phyloP scores from a whole-genome alignment of 192 early-diverging fungal genomes.

The Rhizoclosmatium globosum region DNA sequence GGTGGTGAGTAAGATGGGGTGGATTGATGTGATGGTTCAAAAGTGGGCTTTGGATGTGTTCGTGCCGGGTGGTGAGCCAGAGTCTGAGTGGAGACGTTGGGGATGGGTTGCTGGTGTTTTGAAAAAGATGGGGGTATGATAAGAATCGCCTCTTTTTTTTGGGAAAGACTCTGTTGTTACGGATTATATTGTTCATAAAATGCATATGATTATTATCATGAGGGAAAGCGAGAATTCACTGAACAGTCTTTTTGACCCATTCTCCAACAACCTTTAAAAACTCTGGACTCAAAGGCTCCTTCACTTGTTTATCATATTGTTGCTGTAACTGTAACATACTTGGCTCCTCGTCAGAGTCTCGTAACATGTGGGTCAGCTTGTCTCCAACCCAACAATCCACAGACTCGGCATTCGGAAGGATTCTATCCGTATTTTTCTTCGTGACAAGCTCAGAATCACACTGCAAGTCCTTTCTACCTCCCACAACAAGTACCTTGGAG shows the following conservation, averaged over 20 bases:
- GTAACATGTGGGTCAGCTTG: slow-evolving; percentile 1
- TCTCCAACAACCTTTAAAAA: neutral
- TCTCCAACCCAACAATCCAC: neutral
- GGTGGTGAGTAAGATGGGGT: slow-evolving; percentile 26
- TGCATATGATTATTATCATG: no score
- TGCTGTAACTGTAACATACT: neutral
- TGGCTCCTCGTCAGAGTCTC: neutral
- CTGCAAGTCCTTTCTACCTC: slow-evolving; percentile 11
- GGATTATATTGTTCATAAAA: no score
- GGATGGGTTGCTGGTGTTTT: neutral
- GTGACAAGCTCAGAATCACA: neutral
- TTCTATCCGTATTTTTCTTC: neutral
- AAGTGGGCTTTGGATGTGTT: slow-evolving; percentile 20
- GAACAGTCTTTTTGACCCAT: no score
- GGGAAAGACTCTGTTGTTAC: no score
- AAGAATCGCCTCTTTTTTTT: no score
- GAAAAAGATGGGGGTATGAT: no score
- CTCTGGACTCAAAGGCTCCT: neutral
- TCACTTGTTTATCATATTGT: neutral
- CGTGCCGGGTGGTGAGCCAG: slow-evolving; percentile 14
- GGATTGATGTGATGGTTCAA: slow-evolving; percentile 28
- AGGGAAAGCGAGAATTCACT: no score
- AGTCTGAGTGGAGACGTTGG: slow-evolving; percentile 1
- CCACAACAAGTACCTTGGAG: neutral
- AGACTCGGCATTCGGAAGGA: neutral